These are phyloP conservation scores for Thymus mandschuricus DNA, from an alignment of 257 asterid species.

Conservation along the genomic window DNA sequence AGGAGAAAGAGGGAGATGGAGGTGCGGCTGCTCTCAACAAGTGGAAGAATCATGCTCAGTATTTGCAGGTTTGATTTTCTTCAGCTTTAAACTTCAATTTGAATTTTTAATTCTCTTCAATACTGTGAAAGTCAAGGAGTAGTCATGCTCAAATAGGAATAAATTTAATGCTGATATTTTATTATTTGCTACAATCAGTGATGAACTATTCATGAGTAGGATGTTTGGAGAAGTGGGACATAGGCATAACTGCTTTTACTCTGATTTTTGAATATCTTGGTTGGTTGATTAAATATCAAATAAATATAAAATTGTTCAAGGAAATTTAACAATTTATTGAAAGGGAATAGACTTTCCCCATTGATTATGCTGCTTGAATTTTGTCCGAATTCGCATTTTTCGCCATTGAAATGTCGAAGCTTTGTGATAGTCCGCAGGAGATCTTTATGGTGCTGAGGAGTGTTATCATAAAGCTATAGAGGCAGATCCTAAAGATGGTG, in stretches of 20 bases:
- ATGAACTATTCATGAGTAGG: background rate
- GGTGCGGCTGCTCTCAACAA: constrained; percentile 18
- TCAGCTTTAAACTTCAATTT: background rate
- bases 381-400: background rate
- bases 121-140: background rate
- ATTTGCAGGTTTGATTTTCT: constrained; percentile 62
- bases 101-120: background rate
- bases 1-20: constrained; percentile 7
- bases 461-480: constrained; percentile 54
- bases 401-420: constrained; percentile 11
- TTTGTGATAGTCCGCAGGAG: constrained; percentile 58
- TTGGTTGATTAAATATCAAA: background rate
- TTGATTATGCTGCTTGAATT: background rate
- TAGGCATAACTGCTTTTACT: background rate
- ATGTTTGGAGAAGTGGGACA: background rate
- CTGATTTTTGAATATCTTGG: background rate
- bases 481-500: constrained; percentile 77
- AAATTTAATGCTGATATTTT: background rate
- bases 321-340: background rate
- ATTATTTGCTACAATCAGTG: no score
- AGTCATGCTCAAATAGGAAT: background rate
- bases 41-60: constrained; percentile 65
- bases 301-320: background rate
- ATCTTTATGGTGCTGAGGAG: constrained; percentile 76
- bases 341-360: constrained; percentile 1